phyloP scores from a whole-genome alignment of 495 filamentous ascomycete species.

The Penicillium paradoxum region DNA sequence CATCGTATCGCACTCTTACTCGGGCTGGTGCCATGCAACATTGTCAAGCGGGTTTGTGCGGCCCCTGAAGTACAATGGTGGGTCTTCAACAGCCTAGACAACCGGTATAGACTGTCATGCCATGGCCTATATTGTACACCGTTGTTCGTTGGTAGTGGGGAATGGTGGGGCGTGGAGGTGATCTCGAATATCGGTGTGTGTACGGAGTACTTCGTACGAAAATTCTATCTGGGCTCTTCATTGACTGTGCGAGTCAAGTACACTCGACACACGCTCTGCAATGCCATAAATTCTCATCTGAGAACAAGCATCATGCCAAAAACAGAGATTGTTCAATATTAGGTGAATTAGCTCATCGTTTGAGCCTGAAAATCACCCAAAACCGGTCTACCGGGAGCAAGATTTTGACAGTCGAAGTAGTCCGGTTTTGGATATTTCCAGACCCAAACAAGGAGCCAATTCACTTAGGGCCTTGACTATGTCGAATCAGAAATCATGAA shows the following conservation, averaged over 20 bases:
- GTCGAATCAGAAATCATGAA: neutral
- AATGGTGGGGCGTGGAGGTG: too few relatives aligned
- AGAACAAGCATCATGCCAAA: neutral
- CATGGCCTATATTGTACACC: too few relatives aligned
- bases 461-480: neutral
- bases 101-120: too few relatives aligned
- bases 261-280: neutral
- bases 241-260: neutral
- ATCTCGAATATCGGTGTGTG: neutral
- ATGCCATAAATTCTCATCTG: neutral
- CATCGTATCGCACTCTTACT: too few relatives aligned
- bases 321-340: neutral
- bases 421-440: slow-evolving; percentile 4
- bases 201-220: too few relatives aligned
- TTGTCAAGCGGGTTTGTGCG: too few relatives aligned
- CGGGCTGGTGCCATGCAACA: too few relatives aligned
- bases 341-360: neutral
- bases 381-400: neutral
- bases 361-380: slow-evolving; percentile 12
- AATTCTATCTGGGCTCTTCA: neutral
- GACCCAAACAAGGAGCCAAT: slow-evolving; percentile 7
- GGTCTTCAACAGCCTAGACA: too few relatives aligned
- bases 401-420: neutral
- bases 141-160: too few relatives aligned
- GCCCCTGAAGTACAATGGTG: too few relatives aligned